These are phyloP conservation scores for Galerina sulciceps DNA, from an alignment of 768 basidiomycete species.

Conservation along the genomic window DNA sequence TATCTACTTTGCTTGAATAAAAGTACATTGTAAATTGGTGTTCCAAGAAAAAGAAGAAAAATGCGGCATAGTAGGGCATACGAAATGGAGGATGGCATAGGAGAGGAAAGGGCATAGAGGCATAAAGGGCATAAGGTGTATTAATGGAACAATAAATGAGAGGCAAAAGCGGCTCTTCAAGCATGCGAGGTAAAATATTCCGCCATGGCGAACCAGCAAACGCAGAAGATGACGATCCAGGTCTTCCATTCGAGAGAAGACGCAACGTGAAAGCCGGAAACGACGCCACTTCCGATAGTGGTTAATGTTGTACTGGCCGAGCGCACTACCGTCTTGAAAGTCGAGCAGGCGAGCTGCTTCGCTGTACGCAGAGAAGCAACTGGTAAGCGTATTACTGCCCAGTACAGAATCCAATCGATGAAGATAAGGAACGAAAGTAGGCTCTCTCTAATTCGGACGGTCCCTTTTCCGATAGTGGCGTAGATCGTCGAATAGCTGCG, in stretches of 20 bases:
- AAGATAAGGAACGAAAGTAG: neutral
- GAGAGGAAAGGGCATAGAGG: neutral
- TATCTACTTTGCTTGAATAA: neutral
- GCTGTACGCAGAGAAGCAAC: too few relatives aligned
- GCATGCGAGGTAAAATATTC: neutral
- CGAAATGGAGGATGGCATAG: neutral
- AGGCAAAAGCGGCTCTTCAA: neutral
- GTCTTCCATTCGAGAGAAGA: neutral
- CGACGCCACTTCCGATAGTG: too few relatives aligned
- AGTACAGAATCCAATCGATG: neutral
- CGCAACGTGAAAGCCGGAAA: neutral
- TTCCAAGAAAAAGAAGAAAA: neutral
- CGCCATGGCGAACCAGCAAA: neutral
- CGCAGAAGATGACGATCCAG: neutral
- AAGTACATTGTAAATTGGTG: neutral
- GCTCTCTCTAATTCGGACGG: neutral
- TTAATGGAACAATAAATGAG: neutral
- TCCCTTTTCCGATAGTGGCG: neutral
- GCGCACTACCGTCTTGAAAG: neutral
- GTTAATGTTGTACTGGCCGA: neutral
- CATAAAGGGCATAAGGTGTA: neutral
- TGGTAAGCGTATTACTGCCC: too few relatives aligned
- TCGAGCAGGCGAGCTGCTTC: neutral
- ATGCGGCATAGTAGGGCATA: conserved; percentile 3
- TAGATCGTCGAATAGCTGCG: neutral